Evolutionary conservation across 129 eudicot genomes (phyloP).

Genomic region (Chrysanthemum seticuspe): DNA sequence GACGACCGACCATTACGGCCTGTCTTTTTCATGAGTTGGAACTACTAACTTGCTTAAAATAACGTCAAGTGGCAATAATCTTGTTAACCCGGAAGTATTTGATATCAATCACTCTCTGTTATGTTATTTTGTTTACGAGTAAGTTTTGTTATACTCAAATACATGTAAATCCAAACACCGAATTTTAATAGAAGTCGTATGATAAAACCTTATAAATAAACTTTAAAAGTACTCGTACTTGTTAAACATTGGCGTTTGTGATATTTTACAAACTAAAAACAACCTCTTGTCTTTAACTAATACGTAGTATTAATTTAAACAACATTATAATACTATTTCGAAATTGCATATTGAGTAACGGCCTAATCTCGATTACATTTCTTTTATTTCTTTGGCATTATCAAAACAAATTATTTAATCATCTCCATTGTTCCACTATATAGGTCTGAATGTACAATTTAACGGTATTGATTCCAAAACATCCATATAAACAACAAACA

Average conservation of each 20-base stretch:
- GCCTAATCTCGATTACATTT: not conserved
- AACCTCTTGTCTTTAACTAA: conserved; percentile 20
- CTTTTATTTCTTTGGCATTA: not conserved
- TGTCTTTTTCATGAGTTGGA: too few species aligned
- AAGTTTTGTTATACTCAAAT: too few species aligned
- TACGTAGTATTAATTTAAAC: not conserved
- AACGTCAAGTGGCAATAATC: too few species aligned
- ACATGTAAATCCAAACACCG: too few species aligned
- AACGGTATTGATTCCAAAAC: too few species aligned
- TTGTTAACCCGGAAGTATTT: too few species aligned
- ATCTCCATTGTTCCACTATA: not conserved
- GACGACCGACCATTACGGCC: too few species aligned
- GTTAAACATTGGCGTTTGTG: conserved; percentile 12
- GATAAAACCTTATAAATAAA: too few species aligned
- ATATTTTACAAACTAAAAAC: conserved; percentile 27
- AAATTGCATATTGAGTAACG: not conserved
- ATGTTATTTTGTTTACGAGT: not conserved
- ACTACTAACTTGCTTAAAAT: too few species aligned
- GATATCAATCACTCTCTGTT: too few species aligned
- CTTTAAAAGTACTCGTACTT: not conserved
- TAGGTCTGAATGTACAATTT: too few species aligned
- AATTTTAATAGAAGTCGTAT: not conserved
- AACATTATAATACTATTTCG: not conserved
- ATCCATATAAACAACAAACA: too few species aligned
- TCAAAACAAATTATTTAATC: not conserved